Percentiles rank a stretch among this genome's conserved stretches.
phyloP scores from a whole-genome alignment of 768 basidiomycete species.

The Leccinum ochraceum region DNA sequence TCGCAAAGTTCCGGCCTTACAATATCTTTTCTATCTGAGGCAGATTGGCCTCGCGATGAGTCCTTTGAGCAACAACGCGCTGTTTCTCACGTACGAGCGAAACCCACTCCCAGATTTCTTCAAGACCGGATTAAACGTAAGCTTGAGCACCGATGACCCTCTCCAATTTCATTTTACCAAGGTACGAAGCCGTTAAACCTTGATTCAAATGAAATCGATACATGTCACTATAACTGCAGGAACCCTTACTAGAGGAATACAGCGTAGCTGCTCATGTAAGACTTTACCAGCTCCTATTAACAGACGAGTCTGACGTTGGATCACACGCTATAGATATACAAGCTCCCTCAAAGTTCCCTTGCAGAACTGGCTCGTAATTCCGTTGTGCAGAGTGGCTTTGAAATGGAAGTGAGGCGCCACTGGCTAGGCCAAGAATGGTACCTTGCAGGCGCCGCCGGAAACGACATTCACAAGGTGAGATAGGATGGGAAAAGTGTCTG shows the following conservation, averaged over 20 bases:
- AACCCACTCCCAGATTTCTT: constrained; percentile 98
- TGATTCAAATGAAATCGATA: not conserved
- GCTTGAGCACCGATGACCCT: constrained; percentile 93
- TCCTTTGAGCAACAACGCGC: constrained; percentile 94
- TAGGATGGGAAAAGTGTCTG: not conserved
- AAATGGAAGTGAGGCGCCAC: constrained; percentile 96
- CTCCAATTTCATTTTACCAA: constrained; percentile 99
- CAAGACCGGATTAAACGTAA: constrained; percentile 93
- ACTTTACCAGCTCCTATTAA: constrained; percentile 1
- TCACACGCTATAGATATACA: constrained; percentile 72
- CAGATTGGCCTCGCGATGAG: constrained; percentile 99
- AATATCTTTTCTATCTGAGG: constrained; percentile 96
- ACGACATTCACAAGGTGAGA: constrained; percentile 90
- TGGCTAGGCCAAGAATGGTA: constrained; percentile 96
- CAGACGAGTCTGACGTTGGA: not conserved
- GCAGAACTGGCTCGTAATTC: constrained; percentile 99
- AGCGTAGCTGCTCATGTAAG: constrained; percentile 94
- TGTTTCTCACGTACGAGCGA: constrained; percentile 95
- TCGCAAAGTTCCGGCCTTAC: constrained; percentile 94
- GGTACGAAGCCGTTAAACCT: constrained; percentile 39
- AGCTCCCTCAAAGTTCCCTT: constrained; percentile 89
- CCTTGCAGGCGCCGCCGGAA: constrained; percentile 88
- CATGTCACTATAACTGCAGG: constrained; percentile 44
- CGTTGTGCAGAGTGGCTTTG: constrained; percentile 94
- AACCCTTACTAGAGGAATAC: constrained; percentile 95